Evolutionary conservation across 768 basidiomycete genomes (phyloP), one percentile per base, ranked within the genome.

Genomic region (Rhodotorula paludigena): DNA sequence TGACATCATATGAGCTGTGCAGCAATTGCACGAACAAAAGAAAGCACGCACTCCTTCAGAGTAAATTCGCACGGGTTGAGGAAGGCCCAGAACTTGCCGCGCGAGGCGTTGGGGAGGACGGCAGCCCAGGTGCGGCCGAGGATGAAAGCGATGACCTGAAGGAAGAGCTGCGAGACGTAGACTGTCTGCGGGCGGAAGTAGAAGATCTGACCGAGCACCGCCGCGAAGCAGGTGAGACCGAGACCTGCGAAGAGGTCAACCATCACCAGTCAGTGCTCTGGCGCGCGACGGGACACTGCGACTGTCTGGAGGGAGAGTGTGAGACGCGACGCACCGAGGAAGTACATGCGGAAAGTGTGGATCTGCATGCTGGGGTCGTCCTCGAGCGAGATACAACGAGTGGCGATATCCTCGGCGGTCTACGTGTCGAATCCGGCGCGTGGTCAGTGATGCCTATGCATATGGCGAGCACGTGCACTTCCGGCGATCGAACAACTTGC

Each of bases 171-270:
- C 8, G 74, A 74, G 54, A 76, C 77, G 58, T 56, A 66, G 63
- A 72, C 64, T 41, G 75, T 74, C 57, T 74, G 74, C 18, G 77
- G 77, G 39, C 77, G 76, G 73, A 78, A 77, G 68, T 84, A 85
- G 82, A 83, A 76, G 59, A 66, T 33, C 53, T 72, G 68, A 25
- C 70, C 73, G 14, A 77, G 69, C 21, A 76, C 76, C 20, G 72
- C 64, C 20, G 72, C 74, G 66, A 78, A 78, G 58, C 72, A 73
- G 25, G 73, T 70, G 32, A 78, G 72, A 16, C 77, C 77, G 47
- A 78, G 66, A 60, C n/a, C n/a, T n/a, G n/a, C n/a, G n/a, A n/a
- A n/a, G n/a, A n/a, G n/a, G n/a, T n/a, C n/a, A n/a, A n/a, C n/a
- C n/a, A n/a, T n/a, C n/a, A n/a, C n/a, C n/a, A n/a, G n/a, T n/a